phyloP scores from a whole-genome alignment of 2,329 filamentous ascomycete genomes.

The Chrysoporthe austroafricana region DNA sequence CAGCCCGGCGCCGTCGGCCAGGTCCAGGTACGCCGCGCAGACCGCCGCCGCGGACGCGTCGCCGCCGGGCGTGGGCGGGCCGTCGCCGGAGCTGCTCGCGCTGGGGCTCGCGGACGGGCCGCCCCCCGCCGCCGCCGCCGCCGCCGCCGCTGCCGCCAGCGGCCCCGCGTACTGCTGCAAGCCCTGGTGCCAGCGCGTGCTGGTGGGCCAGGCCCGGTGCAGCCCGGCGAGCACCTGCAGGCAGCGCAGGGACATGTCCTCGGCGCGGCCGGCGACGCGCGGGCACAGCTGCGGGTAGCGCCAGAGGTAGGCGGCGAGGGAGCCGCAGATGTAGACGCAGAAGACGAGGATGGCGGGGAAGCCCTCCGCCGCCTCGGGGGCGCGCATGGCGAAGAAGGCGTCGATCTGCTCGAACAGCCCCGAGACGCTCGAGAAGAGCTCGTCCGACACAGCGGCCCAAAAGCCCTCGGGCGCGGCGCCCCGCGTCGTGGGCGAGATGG shows the following conservation, averaged over 20 bases:
- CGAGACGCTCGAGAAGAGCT: conserved; percentile 42
- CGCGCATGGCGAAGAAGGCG: conserved; percentile 37
- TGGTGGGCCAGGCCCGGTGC: conserved; percentile 32
- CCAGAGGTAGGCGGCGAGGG: conserved; percentile 39
- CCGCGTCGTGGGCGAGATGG: conserved; percentile 28
- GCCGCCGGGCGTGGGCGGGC: conserved; percentile 19
- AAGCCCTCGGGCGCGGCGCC: conserved; percentile 34
- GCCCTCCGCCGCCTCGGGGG: conserved; percentile 33
- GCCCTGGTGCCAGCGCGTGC: conserved; percentile 32
- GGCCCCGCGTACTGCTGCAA: conserved; percentile 31
- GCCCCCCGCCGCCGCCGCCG: not conserved
- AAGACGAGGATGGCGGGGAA: conserved; percentile 45
- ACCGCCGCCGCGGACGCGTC: not conserved
- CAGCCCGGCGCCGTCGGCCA: not conserved
- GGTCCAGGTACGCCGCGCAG: not conserved
- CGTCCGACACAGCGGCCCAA: conserved; percentile 36
- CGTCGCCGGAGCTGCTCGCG: conserved; percentile 16
- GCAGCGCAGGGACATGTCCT: conserved; percentile 33
- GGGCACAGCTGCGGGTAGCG: conserved; percentile 38
- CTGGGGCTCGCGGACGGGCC: conserved; percentile 16
- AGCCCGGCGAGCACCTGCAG: conserved; percentile 32
- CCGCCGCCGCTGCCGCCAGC: conserved; percentile 2
- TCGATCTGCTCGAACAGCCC: conserved; percentile 43
- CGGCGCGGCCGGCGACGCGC: conserved; percentile 32
- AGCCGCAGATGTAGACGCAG: conserved; percentile 46